phyloP scores from a whole-genome alignment of 208 protist genomes.

The Trypanosoma grayi region DNA sequence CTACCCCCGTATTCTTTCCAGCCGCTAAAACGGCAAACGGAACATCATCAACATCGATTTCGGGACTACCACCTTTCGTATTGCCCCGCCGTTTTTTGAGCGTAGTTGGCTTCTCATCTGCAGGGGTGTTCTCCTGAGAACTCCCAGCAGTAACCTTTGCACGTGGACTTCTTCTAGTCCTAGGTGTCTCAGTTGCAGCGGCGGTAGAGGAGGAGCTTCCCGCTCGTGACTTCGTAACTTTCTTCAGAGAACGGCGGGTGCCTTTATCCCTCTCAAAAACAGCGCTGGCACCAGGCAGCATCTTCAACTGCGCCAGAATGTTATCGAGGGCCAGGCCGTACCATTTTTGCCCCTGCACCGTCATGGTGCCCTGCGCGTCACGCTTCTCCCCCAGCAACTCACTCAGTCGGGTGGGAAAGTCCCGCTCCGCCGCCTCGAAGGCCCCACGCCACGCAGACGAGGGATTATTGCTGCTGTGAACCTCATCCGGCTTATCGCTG shows the following conservation, averaged over 20 bases:
- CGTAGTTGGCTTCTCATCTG: neutral
- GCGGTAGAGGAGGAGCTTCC: neutral
- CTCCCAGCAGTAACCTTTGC: neutral
- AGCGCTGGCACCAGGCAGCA: conserved; percentile 29
- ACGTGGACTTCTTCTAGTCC: neutral
- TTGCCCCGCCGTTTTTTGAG: neutral
- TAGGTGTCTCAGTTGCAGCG: neutral
- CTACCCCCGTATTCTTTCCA: neutral
- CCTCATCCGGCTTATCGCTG: conserved; percentile 51
- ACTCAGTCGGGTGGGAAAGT: conserved; percentile 40
- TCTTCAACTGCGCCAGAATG: conserved; percentile 29
- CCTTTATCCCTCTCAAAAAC: conserved; percentile 12
- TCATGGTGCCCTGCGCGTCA: conserved; percentile 9
- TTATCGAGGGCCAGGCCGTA: conserved; percentile 38
- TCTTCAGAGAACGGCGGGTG: neutral
- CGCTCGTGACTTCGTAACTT: neutral
- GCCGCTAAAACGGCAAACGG: conserved; percentile 4
- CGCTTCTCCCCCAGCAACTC: conserved; percentile 6
- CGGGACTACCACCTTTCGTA: neutral
- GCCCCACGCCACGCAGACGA: conserved; percentile 53
- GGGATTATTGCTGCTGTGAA: conserved; percentile 35
- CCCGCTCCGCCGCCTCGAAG: conserved; percentile 35
- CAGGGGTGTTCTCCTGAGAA: conserved; percentile 1
- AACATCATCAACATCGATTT: conserved; percentile 18
- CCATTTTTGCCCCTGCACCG: conserved; percentile 28